A percentile compares a stretch with the other conserved stretches of the same genome.
Evolutionary conservation across 2,329 filamentous ascomycete genomes (phyloP).

Genomic region (Pestalotiopsis sp.): DNA sequence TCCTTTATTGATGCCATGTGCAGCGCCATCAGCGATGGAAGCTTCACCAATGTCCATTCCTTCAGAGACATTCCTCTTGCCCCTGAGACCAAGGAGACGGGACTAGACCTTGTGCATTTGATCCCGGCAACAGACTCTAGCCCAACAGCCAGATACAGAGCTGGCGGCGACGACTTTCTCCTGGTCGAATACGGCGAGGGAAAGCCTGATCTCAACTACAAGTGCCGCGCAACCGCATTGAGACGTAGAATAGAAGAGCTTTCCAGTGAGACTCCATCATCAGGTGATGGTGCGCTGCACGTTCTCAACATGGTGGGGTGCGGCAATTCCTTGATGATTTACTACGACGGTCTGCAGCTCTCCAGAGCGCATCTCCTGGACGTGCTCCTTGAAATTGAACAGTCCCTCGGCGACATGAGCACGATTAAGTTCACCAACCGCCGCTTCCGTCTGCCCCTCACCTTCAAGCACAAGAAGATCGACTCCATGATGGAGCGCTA

Average conservation of each 20-base stretch:
- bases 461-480: constrained; percentile 38
- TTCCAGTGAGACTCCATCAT: constrained; percentile 22
- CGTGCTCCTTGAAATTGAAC: constrained; percentile 39
- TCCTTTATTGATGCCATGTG: background rate
- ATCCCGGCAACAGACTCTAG: constrained; percentile 34
- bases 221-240: constrained; percentile 56
- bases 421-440: constrained; percentile 44
- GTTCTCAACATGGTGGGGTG: constrained; percentile 56
- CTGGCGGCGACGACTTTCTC: constrained; percentile 53
- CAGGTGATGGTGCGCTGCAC: background rate
- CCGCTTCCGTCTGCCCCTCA: constrained; percentile 46
- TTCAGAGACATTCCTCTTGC: background rate
- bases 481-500: constrained; percentile 28
- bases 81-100: background rate
- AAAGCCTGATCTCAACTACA: constrained; percentile 58
- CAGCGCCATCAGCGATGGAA: background rate
- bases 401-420: constrained; percentile 40
- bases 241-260: constrained; percentile 45
- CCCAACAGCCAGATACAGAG: constrained; percentile 43
- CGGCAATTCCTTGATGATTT: constrained; percentile 45
- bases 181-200: constrained; percentile 62
- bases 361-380: constrained; percentile 38
- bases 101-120: constrained; percentile 18
- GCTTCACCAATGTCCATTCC: background rate
- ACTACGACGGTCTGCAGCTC: constrained; percentile 46